Evolutionary conservation across 2,329 filamentous ascomycete species (phyloP).

Genomic region (Thermomyces lanuginosus): DNA sequence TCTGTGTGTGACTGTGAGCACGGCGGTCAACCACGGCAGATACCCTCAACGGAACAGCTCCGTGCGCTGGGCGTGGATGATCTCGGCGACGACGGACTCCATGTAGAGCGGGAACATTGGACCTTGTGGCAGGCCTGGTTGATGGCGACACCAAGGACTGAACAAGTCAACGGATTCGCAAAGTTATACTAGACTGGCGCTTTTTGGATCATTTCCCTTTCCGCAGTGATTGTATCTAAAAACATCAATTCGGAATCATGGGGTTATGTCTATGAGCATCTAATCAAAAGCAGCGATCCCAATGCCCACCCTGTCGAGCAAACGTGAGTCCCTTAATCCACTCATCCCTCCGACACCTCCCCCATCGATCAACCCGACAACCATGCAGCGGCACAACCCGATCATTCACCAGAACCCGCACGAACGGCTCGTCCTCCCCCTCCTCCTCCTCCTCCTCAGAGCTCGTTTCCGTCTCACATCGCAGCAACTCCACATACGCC

Average conservation of each 20-base stretch:
- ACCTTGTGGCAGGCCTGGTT: slow-evolving; percentile 26
- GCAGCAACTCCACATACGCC: slow-evolving; percentile 78
- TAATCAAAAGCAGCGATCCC: slow-evolving; percentile 37
- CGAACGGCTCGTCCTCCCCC: slow-evolving; percentile 44
- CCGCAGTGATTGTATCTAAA: no score
- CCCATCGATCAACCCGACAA: slow-evolving; percentile 53
- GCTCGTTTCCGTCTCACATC: slow-evolving; percentile 31
- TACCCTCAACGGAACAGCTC: slow-evolving; percentile 12
- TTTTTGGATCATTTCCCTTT: no score
- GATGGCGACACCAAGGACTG: no score
- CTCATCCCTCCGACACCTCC: slow-evolving; percentile 50
- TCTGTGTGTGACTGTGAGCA: slow-evolving; percentile 5
- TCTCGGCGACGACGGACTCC: slow-evolving; percentile 21
- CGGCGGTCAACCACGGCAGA: slow-evolving; percentile 1
- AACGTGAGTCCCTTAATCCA: slow-evolving; percentile 66
- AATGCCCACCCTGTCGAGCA: slow-evolving; percentile 53
- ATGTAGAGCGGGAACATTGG: slow-evolving; percentile 18
- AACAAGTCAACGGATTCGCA: no score
- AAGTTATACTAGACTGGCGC: no score
- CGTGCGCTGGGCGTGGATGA: slow-evolving; percentile 15
- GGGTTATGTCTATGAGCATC: no score
- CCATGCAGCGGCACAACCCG: slow-evolving; percentile 55
- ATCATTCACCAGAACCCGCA: slow-evolving; percentile 71
- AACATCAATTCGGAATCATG: no score
- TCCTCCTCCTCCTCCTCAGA: not conserved